These are phyloP conservation scores for Tetrahymena borealis DNA, from an alignment of 73 alveolate species.

Conservation along the genomic window DNA sequence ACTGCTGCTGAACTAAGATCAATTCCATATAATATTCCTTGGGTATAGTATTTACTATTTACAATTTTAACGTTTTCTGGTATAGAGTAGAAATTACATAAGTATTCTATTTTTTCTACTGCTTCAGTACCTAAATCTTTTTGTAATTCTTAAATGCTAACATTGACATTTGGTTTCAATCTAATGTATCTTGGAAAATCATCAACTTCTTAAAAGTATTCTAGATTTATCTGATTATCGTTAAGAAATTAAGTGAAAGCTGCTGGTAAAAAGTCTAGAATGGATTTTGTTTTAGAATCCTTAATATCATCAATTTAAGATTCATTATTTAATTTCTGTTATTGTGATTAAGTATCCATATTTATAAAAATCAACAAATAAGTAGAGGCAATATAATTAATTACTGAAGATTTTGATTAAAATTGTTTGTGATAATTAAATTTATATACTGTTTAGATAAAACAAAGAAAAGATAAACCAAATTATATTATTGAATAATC, in stretches of 20 bases:
- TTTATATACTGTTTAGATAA: too few relatives aligned
- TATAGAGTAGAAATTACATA: constrained; percentile 8
- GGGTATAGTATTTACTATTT: not conserved
- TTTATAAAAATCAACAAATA: too few relatives aligned
- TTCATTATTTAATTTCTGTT: too few relatives aligned
- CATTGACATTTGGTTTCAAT: constrained; percentile 4
- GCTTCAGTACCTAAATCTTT: not conserved
- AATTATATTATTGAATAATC: too few relatives aligned
- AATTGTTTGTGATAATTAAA: too few relatives aligned
- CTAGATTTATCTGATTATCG: not conserved
- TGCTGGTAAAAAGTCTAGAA: not conserved
- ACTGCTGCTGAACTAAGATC: constrained; percentile 42
- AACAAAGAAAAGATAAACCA: too few relatives aligned
- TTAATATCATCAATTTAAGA: not conserved
- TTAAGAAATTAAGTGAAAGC: not conserved
- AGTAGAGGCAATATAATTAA: too few relatives aligned
- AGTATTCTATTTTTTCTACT: not conserved
- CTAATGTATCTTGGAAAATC: constrained; percentile 14
- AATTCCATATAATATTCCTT: constrained; percentile 36
- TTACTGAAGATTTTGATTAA: too few relatives aligned
- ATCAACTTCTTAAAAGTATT: not conserved
- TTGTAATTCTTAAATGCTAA: constrained; percentile 1
- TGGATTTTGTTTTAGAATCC: not conserved
- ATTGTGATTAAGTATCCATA: too few relatives aligned
- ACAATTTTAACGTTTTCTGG: constrained; percentile 22